These are phyloP conservation scores for Phoenix dactylifera DNA, from an alignment of 176 grass and related monocot genomes.

Conservation along the genomic window DNA sequence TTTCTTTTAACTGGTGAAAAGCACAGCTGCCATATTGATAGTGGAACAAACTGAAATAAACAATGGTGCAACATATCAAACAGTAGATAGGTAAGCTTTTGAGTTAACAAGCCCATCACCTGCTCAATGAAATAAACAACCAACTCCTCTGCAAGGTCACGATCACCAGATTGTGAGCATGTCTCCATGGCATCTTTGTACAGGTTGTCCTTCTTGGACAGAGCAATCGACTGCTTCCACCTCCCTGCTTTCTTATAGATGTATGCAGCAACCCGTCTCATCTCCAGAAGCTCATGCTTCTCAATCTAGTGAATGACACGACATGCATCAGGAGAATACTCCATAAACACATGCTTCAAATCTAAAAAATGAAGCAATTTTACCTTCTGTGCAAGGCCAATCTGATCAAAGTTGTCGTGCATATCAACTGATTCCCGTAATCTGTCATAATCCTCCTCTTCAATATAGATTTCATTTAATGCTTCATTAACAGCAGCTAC, in stretches of 20 bases:
- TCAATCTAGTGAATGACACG: conserved; percentile 53
- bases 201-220: conserved; percentile 95
- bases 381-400: conserved; percentile 97
- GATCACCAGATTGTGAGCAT: conserved; percentile 89
- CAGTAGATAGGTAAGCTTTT: too few relatives aligned
- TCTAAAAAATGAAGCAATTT: neutral
- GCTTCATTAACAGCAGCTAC: conserved; percentile 94
- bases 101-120: conserved; percentile 21
- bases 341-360: too few relatives aligned
- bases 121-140: conserved; percentile 95
- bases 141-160: conserved; percentile 82
- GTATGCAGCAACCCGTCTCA: conserved; percentile 96
- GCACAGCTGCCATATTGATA: too few relatives aligned
- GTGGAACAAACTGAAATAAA: too few relatives aligned
- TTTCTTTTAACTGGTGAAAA: too few relatives aligned
- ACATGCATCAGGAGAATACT: neutral
- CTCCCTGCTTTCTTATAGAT: conserved; percentile 99
- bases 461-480: conserved; percentile 92
- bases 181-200: conserved; percentile 99
- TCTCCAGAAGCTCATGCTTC: conserved; percentile 97
- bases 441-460: conserved; percentile 93
- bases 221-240: conserved; percentile 92
- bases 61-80: too few relatives aligned
- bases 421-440: conserved; percentile 93
- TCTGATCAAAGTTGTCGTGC: conserved; percentile 99